Evolutionary conservation across 768 basidiomycete genomes (phyloP).

Genomic region (Leccinellum rugosiceps): DNA sequence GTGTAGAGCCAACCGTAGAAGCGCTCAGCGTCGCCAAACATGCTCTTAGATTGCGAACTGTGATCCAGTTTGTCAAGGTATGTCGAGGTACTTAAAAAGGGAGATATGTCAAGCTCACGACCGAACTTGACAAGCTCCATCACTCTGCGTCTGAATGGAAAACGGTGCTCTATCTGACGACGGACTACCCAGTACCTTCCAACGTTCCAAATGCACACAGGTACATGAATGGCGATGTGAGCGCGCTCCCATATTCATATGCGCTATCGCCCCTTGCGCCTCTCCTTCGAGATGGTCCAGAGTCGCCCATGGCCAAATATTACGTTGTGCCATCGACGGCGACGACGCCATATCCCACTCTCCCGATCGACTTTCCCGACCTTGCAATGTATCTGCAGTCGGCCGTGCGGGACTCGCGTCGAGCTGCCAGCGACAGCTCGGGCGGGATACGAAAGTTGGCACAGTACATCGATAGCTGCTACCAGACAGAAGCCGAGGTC

Average conservation of each 20-base stretch:
- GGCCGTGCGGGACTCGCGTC: conserved; percentile 65
- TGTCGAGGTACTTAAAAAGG: conserved; percentile 14
- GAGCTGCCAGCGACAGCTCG: conserved; percentile 54
- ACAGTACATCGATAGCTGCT: conserved; percentile 65
- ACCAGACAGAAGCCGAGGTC: conserved; percentile 44
- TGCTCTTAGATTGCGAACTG: conserved; percentile 62
- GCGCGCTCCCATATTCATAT: conserved; percentile 70
- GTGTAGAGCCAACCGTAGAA: conserved; percentile 68
- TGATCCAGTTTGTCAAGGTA: conserved; percentile 79
- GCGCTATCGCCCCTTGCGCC: conserved; percentile 55
- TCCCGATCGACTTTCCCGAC: conserved; percentile 74
- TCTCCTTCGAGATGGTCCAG: conserved; percentile 60
- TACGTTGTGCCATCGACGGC: conserved; percentile 67
- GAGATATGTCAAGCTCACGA: neutral
- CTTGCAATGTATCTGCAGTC: conserved; percentile 74
- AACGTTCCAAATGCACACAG: conserved; percentile 42
- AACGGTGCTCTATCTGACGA: conserved; percentile 72
- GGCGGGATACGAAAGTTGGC: conserved; percentile 64
- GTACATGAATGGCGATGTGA: conserved; percentile 58
- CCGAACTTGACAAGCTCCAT: conserved; percentile 45
- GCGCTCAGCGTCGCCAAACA: conserved; percentile 56
- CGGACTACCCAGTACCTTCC: conserved; percentile 62
- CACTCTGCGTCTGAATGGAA: conserved; percentile 63
- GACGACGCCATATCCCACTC: conserved; percentile 58
- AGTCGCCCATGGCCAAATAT: conserved; percentile 61